Evolutionary conservation across 306 rosid genomes (phyloP), one percentile per base, ranked within the genome.

Genomic region (Quercus alba): DNA sequence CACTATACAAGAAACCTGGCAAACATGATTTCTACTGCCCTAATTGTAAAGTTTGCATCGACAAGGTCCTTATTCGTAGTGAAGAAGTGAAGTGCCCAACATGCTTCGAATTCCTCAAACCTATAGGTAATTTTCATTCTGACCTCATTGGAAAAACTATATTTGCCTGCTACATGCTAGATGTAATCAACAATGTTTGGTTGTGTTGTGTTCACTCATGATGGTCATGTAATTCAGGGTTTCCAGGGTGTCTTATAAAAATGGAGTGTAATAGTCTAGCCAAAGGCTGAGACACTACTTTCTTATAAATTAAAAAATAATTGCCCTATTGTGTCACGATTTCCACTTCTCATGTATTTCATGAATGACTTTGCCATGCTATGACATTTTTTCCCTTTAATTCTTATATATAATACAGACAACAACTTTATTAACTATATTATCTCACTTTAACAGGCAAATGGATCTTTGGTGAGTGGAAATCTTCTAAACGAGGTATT

Each of bases 101-200:
- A 11, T 94, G 95, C 88, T 88, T 88, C 76, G 86, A 92, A 85
- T 90, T 87, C 83, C 94, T 93, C 87, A 82, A 83, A 74, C 91
- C 89, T 55, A 75, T 77, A 31, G 94, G 91, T 91, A 82, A 28
- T 41, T 54, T 51, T 31, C 41, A 17, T 41, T 8, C 12, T 41
- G 8, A 41, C 46, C 46, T 41, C 46, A 41, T 41, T 41, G 46
- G 46, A 41, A 41, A 41, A 41, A 41, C 46, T 41, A 0, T 41
- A 41, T 41, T 41, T 41, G 11, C 46, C 46, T 41, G 1, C 46
- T 41, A 8, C 46, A 41, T 41, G 46, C 46, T 8, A 41, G 12
- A 41, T 8, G 1, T 41, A 41, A 41, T 8, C 12, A 41, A 41
- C 46, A 41, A 41, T 12, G 3, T 41, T 41, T 41, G 46, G 46